Base-by-base conservation (phyloP, 2,329 filamentous ascomycete genomes). In the Paraphoma sp. region DNA sequence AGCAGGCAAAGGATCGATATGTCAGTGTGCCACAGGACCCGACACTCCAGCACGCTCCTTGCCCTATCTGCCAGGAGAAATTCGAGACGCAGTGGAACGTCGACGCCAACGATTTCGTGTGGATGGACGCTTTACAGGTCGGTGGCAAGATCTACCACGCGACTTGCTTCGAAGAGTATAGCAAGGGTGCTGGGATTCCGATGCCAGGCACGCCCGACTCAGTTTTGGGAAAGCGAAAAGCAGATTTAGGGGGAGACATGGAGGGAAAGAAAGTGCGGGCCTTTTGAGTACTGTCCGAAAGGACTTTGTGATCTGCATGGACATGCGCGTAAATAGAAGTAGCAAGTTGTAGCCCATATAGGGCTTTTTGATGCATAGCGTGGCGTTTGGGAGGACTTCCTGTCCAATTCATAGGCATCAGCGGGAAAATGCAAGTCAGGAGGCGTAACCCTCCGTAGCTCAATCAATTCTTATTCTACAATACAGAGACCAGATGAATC, bases 101-200 rank as follows among this genome's bases (percentile, higher is more conserved):
- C 67, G 92, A 96, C 60, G 91, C 90, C 16, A 93, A 98, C 76
- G 94, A 99, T 71, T 98, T 93, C 85, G 94, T 99, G 41, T 98
- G 95, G 91, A 89, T 92, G 76, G 94, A 99, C 76, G 91, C 94
- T 0, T 83, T 91, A 48, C 85, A 89, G 62, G 86, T 96, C 30
- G 91, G 90, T 36, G 87, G 84, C 53, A 87, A 92, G 60, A 89
- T 95, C 14, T 98, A 92, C 69, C 95, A 99, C 76, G 92, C 89
- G 10, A 96, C 88, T 52, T 99, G 95, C 74, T 92, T 94, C 74
- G 86, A 87, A 16, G 94, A 97, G 78, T 72, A 72, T 28, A 75
- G 68, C 23, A 73, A 70, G 49, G 73, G 72, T 11, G 56, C 63
- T n/a, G 65, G 70, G 10, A 70, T 72, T 44, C 65, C 63, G 38